Percentiles rank a stretch among this genome's conserved stretches.
Evolutionary conservation across 345 rosid species (phyloP).

Genomic region (Carallia brachiata): DNA sequence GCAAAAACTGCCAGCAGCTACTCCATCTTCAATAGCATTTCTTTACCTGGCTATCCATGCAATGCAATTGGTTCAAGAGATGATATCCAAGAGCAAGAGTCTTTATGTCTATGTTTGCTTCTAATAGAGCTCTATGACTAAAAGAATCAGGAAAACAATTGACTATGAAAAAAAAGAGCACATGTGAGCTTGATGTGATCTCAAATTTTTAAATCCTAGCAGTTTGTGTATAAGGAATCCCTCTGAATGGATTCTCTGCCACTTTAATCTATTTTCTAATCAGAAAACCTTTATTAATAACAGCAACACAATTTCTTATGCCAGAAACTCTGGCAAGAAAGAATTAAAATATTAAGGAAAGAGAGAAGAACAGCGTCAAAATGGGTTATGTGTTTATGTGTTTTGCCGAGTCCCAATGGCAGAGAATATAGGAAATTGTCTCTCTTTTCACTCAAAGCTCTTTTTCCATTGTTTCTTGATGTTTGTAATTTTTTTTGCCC

Average conservation of each 20-base stretch:
- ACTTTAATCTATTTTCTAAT: not conserved
- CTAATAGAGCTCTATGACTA: no score
- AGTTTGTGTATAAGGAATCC: not conserved
- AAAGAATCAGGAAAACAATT: not conserved
- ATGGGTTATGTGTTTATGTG: not conserved
- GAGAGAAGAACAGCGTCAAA: not conserved
- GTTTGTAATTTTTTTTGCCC: not conserved
- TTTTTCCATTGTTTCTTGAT: conserved; percentile 10
- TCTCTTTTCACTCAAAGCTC: conserved; percentile 7
- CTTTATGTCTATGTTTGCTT: no score
- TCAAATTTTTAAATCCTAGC: not conserved
- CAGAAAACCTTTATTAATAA: not conserved
- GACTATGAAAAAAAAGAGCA: no score
- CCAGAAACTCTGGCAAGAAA: not conserved
- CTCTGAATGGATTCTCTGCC: not conserved
- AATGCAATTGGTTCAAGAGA: no score
- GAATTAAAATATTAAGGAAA: not conserved
- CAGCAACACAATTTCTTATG: not conserved
- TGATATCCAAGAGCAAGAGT: no score
- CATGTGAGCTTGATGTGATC: not conserved
- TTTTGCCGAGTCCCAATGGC: conserved; percentile 17
- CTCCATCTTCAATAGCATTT: not conserved
- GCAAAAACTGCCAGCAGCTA: not conserved
- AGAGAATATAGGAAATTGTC: conserved; percentile 44
- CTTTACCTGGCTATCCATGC: not conserved